Evolutionary conservation across 2,329 filamentous ascomycete genomes (phyloP).

Genomic region (Periconia sp.): DNA sequence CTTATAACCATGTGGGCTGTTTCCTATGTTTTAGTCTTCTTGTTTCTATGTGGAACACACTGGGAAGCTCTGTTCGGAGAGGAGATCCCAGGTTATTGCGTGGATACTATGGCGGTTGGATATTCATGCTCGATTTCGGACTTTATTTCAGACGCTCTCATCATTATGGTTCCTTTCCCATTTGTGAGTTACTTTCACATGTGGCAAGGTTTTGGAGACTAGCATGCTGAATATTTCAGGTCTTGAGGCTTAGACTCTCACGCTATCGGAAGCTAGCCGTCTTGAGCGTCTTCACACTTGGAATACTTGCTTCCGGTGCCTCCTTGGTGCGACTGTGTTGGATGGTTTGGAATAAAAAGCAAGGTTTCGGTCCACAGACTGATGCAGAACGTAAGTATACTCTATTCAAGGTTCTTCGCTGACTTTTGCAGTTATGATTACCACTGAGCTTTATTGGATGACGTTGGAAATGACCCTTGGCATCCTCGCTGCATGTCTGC

Average conservation of each 20-base stretch:
- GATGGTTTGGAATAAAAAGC: constrained; percentile 10
- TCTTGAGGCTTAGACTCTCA: constrained; percentile 14
- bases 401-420: background rate
- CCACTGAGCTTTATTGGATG: constrained; percentile 14
- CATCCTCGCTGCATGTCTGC: constrained; percentile 12
- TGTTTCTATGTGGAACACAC: constrained; percentile 15
- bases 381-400: constrained; percentile 14
- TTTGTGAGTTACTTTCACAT: constrained; percentile 8
- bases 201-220: background rate
- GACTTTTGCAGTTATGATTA: constrained; percentile 9
- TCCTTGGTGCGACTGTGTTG: constrained; percentile 13
- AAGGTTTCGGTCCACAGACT: constrained; percentile 4
- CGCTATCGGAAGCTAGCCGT: constrained; percentile 7
- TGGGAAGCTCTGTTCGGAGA: constrained; percentile 4
- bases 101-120: constrained; percentile 8
- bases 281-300: constrained; percentile 11
- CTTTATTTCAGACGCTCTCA: constrained; percentile 14
- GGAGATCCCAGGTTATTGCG: constrained; percentile 2
- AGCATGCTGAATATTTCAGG: constrained; percentile 1
- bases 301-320: constrained; percentile 9
- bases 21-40: constrained; percentile 10
- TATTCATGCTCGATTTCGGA: constrained; percentile 12
- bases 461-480: constrained; percentile 12
- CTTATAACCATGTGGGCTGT: constrained; percentile 11
- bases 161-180: constrained; percentile 15